Conservation (phyloP, 192 early-diverging fungal genomes). For the Coemansia sp. region DNA sequence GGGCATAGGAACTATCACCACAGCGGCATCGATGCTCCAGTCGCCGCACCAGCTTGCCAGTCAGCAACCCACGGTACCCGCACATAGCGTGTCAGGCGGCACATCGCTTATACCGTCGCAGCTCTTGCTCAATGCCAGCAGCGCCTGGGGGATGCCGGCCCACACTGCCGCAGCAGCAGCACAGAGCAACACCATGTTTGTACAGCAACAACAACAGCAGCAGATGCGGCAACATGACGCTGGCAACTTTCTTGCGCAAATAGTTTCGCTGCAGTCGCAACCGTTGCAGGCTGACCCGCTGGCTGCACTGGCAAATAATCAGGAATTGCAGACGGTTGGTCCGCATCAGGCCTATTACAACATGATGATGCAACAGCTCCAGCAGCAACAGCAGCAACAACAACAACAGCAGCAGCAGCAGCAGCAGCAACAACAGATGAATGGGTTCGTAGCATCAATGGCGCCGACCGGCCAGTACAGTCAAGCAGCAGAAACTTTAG, state of each 20-base stretch:
- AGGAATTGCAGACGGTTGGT: not conserved
- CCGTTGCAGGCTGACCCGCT: not conserved
- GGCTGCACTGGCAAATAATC: not conserved
- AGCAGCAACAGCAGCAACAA: conserved; percentile 34
- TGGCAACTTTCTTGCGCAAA: not conserved
- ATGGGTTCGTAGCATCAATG: not conserved
- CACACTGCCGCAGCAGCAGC: not conserved
- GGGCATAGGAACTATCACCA: not conserved
- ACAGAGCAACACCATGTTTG: conserved; percentile 1
- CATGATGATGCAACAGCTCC: conserved; percentile 15
- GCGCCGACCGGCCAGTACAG: not conserved
- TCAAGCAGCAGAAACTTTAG: not conserved
- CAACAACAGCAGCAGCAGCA: too few relatives aligned
- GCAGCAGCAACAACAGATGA: conserved; percentile 4
- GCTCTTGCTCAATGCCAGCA: not conserved
- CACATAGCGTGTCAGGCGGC: not conserved
- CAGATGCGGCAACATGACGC: conserved; percentile 7
- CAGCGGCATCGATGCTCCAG: not conserved
- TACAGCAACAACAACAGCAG: conserved; percentile 8
- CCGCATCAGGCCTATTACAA: conserved; percentile 7
- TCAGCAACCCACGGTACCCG: not conserved
- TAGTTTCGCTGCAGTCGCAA: not conserved
- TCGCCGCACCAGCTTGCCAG: not conserved
- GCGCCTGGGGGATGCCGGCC: not conserved
- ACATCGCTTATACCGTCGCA: not conserved